Evolutionary conservation across 2,329 filamentous ascomycete species (phyloP).

Genomic region (Pseudogymnoascus destructans): DNA sequence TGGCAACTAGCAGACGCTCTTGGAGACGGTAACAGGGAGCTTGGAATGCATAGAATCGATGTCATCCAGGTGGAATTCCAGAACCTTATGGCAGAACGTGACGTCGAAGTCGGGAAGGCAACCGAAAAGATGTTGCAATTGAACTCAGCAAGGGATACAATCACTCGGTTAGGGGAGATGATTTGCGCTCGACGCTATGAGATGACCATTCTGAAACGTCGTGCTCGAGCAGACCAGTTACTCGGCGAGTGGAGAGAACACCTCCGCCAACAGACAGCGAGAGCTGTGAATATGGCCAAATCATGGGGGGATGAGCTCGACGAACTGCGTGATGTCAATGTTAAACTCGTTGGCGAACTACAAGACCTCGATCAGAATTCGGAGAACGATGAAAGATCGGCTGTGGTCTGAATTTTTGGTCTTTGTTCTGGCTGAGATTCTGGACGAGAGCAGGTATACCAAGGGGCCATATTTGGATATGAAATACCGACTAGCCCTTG

Average conservation of each 20-base stretch:
- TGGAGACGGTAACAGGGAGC: not conserved
- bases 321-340: not conserved
- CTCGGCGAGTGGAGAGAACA: not conserved
- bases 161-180: not conserved
- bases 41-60: not conserved
- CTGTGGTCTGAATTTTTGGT: not conserved
- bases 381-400: not conserved
- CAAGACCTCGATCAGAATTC: not conserved
- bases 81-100: not conserved
- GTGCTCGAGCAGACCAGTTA: not conserved
- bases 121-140: not conserved
- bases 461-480: not conserved
- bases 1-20: conserved; percentile 2
- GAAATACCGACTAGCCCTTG: not conserved
- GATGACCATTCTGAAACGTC: not conserved
- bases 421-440: not conserved
- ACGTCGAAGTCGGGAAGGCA: not conserved
- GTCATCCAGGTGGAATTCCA: not conserved
- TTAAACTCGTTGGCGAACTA: not conserved
- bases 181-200: not conserved
- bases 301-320: not conserved
- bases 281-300: not conserved
- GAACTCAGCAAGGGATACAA: not conserved
- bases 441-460: not conserved
- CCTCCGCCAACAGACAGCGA: not conserved